These are phyloP conservation scores for Stentor coeruleus DNA, from an alignment of 73 alveolate genomes.

Conservation along the genomic window DNA sequence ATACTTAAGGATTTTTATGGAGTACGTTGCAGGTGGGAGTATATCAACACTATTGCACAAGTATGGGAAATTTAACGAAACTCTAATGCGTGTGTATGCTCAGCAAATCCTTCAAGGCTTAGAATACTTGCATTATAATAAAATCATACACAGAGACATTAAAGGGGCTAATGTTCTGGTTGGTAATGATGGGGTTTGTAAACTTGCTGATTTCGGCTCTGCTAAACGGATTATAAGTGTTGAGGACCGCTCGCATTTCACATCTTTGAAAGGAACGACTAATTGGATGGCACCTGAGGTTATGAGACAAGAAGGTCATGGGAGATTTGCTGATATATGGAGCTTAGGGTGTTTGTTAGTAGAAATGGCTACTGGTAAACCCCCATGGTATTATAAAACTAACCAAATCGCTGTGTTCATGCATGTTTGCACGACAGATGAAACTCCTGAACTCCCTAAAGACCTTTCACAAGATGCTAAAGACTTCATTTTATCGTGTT, in stretches of 20 bases:
- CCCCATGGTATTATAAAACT: constrained; percentile 73
- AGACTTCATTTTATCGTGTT: constrained; percentile 36
- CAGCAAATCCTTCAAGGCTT: constrained; percentile 75
- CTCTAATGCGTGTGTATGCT: constrained; percentile 55
- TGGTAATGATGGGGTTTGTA: constrained; percentile 44
- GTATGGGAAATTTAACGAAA: constrained; percentile 65
- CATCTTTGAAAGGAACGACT: constrained; percentile 72
- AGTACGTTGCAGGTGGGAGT: constrained; percentile 80
- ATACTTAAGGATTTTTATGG: constrained; percentile 66
- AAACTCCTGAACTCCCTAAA: constrained; percentile 38
- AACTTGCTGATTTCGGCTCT: neutral
- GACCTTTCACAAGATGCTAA: constrained; percentile 32
- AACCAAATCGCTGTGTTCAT: constrained; percentile 30
- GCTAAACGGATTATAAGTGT: neutral
- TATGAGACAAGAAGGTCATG: constrained; percentile 61
- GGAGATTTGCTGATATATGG: constrained; percentile 91
- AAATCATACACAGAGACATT: constrained; percentile 87
- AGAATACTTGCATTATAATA: constrained; percentile 78
- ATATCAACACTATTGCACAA: constrained; percentile 51
- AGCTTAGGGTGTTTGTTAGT: constrained; percentile 87
- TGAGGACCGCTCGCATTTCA: constrained; percentile 24
- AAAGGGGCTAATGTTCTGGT: constrained; percentile 92
- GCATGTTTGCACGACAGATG: constrained; percentile 28
- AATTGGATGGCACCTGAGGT: constrained; percentile 99
- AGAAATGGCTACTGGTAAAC: constrained; percentile 88